phyloP scores from a whole-genome alignment of 495 filamentous ascomycete species.

The Aspergillus mulundensis region DNA sequence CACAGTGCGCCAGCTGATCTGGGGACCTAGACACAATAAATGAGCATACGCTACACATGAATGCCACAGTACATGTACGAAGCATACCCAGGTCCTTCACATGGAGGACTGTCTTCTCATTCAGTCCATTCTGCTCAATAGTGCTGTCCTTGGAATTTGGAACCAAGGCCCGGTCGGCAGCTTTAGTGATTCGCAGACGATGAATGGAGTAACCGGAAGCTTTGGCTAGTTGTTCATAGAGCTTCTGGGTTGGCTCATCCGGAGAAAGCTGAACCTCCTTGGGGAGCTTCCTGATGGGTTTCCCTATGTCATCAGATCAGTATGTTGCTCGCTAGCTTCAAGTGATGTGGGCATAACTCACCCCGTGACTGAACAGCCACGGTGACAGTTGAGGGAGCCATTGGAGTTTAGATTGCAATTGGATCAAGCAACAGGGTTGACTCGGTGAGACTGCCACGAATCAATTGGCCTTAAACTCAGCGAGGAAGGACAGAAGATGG shows the following conservation, averaged over 20 bases:
- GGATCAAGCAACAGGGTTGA: not conserved
- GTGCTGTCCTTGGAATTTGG: conserved; percentile 64
- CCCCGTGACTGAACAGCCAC: conserved; percentile 39
- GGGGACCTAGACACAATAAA: conserved; percentile 57
- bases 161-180: conserved; percentile 62
- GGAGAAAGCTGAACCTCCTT: conserved; percentile 57
- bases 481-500: not conserved
- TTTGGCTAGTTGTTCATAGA: conserved; percentile 55
- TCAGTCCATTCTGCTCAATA: conserved; percentile 59
- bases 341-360: conserved; percentile 18
- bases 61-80: not conserved
- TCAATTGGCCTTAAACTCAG: not conserved
- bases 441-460: too few relatives aligned
- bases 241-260: conserved; percentile 58
- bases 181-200: conserved; percentile 67
- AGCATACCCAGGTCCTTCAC: conserved; percentile 89
- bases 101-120: conserved; percentile 66
- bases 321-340: not conserved
- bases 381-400: conserved; percentile 33
- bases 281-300: conserved; percentile 69
- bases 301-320: conserved; percentile 31
- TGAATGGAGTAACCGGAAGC: conserved; percentile 53
- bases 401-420: conserved; percentile 9
- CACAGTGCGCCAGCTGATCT: conserved; percentile 91
- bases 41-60: not conserved